Evolutionary conservation across 2,329 filamentous ascomycete genomes (phyloP), one percentile per base, ranked within the genome.

Genomic region (Fusarium burgessii): DNA sequence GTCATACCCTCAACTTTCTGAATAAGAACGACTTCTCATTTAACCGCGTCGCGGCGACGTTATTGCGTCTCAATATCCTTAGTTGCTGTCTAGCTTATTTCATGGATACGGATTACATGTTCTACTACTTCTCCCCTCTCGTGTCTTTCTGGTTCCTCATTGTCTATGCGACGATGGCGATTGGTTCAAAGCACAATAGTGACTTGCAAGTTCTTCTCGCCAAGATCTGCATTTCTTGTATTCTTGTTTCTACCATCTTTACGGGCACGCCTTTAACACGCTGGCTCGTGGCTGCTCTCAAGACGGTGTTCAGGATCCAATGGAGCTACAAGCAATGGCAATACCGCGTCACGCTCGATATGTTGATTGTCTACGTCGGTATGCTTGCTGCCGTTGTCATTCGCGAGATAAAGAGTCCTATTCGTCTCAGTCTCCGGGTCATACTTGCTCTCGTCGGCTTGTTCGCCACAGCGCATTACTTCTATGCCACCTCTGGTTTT

Each of bases 91-190:
- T 91, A 36, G 81, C 85, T 2, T 87, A 87, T 40, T 80, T 87
- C 61, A 88, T 90, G 84, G 78, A 82, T n/a, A 89, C 85, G 4
- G 80, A 84, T 40, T 90, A 74, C 47, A 74, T 77, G 68, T 71
- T 77, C 35, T 91, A 91, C 75, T 87, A 88, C 76, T 89, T 90
- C 71, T 83, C 88, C 1, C 84, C 87, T 1, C 79, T 90, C 3
- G 81, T 86, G 33, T 89, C 84, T 38, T 89, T 91, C 75, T 92
- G 89, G 87, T 91, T 89, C 72, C 68, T 89, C 4, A 78, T 89
- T 29, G 78, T 88, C 15, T 91, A 84, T 73, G 66, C 80, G 32
- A 89, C 87, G 6, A 78, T 91, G 58, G 78, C 81, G 15, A 72
- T 84, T 23, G 80, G 80, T 2, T 6, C n/a, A 27, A 77, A 77